Percentiles rank a stretch among this genome's conserved stretches.
These are phyloP conservation scores for Vigna reflexopilosa DNA, from an alignment of 306 rosid species.

Conservation along the genomic window DNA sequence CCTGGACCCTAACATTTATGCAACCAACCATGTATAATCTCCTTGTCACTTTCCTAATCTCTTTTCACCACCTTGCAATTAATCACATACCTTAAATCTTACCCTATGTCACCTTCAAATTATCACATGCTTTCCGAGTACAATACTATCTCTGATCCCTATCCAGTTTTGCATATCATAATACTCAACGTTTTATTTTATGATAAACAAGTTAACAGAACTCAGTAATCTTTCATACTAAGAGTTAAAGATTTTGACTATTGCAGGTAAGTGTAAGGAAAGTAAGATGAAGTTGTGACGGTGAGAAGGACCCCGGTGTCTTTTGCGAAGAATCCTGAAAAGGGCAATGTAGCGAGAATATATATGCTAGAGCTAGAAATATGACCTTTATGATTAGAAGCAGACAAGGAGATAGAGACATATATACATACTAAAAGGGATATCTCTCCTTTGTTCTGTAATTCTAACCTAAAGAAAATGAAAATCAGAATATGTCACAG, in stretches of 20 bases:
- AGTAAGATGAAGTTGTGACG: not conserved
- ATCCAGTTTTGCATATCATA: no score
- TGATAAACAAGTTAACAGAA: not conserved
- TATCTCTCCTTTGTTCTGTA: constrained; percentile 30
- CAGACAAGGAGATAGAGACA: constrained; percentile 44
- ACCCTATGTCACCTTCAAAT: not conserved
- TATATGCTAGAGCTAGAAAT: constrained; percentile 34
- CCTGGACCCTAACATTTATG: constrained; percentile 39
- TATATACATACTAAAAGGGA: constrained; percentile 4
- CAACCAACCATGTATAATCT: constrained; percentile 16
- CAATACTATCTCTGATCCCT: not conserved
- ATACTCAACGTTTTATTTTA: not conserved
- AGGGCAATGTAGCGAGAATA: constrained; percentile 45
- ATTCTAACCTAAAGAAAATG: constrained; percentile 37
- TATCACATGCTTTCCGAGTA: no score
- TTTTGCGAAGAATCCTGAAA: constrained; percentile 43
- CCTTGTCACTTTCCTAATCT: constrained; percentile 31
- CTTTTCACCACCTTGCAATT: not conserved
- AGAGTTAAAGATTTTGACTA: not conserved
- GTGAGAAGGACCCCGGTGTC: constrained; percentile 37
- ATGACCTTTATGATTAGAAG: constrained; percentile 43
- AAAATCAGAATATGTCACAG: constrained; percentile 44
- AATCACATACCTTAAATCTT: not conserved
- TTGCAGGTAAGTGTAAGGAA: not conserved
- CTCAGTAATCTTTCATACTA: not conserved